phyloP scores from a whole-genome alignment of 148 eudicot genomes.

The Chenopodium formosanum region DNA sequence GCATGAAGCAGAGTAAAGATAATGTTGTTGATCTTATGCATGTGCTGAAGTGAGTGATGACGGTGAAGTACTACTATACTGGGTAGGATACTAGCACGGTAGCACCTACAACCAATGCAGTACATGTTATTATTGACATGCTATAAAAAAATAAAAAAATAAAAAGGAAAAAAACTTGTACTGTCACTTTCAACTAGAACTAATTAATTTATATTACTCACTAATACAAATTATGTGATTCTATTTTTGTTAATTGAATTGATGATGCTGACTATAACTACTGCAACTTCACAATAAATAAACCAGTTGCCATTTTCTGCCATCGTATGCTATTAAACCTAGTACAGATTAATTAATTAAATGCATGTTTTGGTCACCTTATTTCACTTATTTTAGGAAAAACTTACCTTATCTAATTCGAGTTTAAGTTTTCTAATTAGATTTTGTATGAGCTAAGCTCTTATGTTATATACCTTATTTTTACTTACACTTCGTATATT shows the following conservation, averaged over 20 bases:
- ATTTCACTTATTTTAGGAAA: too few relatives aligned
- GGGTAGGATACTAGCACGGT: not conserved
- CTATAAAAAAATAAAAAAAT: not conserved
- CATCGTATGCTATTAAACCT: too few relatives aligned
- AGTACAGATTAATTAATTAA: too few relatives aligned
- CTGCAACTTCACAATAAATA: not conserved
- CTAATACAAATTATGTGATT: too few relatives aligned
- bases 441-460: too few relatives aligned
- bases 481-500: too few relatives aligned
- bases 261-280: not conserved
- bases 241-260: not conserved
- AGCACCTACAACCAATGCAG: slow-evolving; percentile 10
- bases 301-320: not conserved
- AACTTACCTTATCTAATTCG: too few relatives aligned
- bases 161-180: not conserved
- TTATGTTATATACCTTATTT: too few relatives aligned
- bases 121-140: not conserved
- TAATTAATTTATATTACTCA: too few relatives aligned
- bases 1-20: not conserved
- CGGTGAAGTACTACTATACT: not conserved
- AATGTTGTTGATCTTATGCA: slow-evolving; percentile 6
- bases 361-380: too few relatives aligned
- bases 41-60: slow-evolving; percentile 4
- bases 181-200: not conserved
- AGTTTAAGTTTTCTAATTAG: too few relatives aligned